phyloP scores from a whole-genome alignment of 306 rosid genomes.

The Adenanthera pavonina region DNA sequence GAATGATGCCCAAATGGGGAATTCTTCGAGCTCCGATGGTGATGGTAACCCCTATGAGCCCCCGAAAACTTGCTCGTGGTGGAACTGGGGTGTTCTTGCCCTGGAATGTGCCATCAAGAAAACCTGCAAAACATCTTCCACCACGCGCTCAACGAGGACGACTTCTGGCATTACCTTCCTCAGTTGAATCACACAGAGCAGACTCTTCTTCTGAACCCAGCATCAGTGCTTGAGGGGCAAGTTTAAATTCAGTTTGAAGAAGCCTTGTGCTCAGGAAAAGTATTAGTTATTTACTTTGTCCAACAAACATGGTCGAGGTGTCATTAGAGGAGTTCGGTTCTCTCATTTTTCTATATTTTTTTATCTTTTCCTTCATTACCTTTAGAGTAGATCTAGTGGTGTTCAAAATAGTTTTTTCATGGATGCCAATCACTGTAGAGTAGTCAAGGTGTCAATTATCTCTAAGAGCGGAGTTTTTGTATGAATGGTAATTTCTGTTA shows the following conservation, averaged over 20 bases:
- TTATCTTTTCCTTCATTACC: background rate
- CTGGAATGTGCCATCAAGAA: constrained; percentile 73
- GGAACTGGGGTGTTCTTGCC: constrained; percentile 99
- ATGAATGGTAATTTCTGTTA: constrained; percentile 42
- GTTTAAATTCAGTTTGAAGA: constrained; percentile 38
- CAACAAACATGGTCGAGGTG: constrained; percentile 58
- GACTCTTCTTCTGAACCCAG: constrained; percentile 65
- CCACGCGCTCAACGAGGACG: constrained; percentile 87
- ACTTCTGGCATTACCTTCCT: constrained; percentile 62
- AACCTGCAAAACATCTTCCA: constrained; percentile 80
- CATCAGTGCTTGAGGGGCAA: constrained; percentile 50
- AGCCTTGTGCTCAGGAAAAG: constrained; percentile 40
- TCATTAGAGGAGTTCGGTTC: constrained; percentile 47
- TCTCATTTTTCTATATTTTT: constrained; percentile 23
- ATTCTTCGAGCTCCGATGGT: constrained; percentile 66
- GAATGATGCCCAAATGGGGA: constrained; percentile 74
- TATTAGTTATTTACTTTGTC: constrained; percentile 42
- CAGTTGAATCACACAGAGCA: constrained; percentile 47
- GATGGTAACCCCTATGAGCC: constrained; percentile 72
- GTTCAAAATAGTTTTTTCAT: constrained; percentile 43
- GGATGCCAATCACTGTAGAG: constrained; percentile 41
- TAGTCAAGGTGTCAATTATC: constrained; percentile 50
- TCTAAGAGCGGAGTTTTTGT: constrained; percentile 52
- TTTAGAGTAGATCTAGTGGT: constrained; percentile 43
- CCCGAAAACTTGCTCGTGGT: constrained; percentile 53